phyloP scores from a whole-genome alignment of 331 rosid genomes.

The Acacia pycnantha region DNA sequence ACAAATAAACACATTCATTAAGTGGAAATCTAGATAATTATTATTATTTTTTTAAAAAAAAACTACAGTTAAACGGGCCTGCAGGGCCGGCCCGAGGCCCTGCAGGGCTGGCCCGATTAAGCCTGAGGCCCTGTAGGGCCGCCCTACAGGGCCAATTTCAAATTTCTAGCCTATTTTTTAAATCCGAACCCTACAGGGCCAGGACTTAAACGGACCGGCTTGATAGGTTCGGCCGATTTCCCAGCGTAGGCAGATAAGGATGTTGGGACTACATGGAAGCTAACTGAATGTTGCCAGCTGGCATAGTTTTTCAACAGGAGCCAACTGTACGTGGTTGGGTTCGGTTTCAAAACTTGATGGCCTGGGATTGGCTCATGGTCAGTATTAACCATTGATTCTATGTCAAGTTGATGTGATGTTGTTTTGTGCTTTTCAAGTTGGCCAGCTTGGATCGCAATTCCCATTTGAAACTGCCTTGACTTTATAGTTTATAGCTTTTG shows the following conservation, averaged over 20 bases:
- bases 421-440: not conserved
- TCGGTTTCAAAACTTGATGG: not conserved
- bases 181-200: too few relatives aligned
- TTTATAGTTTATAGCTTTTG: not conserved
- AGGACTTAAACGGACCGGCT: too few relatives aligned
- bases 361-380: not conserved
- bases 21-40: too few relatives aligned
- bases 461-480: constrained; percentile 34
- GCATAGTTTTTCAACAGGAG: not conserved
- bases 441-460: constrained; percentile 28
- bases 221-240: too few relatives aligned
- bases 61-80: too few relatives aligned
- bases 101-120: too few relatives aligned
- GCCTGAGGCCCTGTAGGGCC: too few relatives aligned
- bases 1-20: too few relatives aligned
- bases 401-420: constrained; percentile 12
- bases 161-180: too few relatives aligned
- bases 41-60: too few relatives aligned
- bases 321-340: not conserved
- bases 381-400: not conserved
- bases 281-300: constrained; percentile 36
- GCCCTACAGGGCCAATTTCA: too few relatives aligned
- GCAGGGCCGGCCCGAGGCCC: too few relatives aligned
- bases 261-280: constrained; percentile 29
- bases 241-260: constrained; percentile 36